These are phyloP conservation scores for Penicillium sp. DNA, from an alignment of 2,329 filamentous ascomycete species.

Conservation along the genomic window DNA sequence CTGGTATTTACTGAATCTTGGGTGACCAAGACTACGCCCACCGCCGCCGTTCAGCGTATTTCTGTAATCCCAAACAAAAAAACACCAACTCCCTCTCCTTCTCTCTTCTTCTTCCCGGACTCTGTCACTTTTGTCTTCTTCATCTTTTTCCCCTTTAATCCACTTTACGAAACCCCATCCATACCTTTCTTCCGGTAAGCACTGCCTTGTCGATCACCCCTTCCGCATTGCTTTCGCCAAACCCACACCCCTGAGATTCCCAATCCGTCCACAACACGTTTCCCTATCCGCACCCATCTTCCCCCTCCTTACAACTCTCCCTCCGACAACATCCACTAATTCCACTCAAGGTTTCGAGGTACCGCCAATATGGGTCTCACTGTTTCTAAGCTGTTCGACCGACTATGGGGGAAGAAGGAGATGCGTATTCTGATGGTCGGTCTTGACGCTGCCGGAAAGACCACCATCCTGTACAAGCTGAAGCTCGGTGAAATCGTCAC, in stretches of 20 bases:
- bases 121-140: not conserved
- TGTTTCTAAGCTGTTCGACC: slow-evolving; percentile 95
- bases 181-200: slow-evolving; percentile 3
- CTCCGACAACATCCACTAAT: slow-evolving; percentile 14
- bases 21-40: slow-evolving; percentile 35
- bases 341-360: slow-evolving; percentile 20
- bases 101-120: not conserved
- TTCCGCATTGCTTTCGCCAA: slow-evolving; percentile 1
- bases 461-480: slow-evolving; percentile 99
- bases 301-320: slow-evolving; percentile 15
- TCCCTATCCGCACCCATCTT: slow-evolving; percentile 17
- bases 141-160: slow-evolving; percentile 3
- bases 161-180: not conserved
- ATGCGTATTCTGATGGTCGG: slow-evolving; percentile 99
- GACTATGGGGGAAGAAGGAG: slow-evolving; percentile 99
- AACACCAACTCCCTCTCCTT: slow-evolving; percentile 21
- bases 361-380: slow-evolving; percentile 86
- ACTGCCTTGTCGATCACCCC: slow-evolving; percentile 6
- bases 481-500: slow-evolving; percentile 98
- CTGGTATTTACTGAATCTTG: not conserved
- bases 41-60: slow-evolving; percentile 35
- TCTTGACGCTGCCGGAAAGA: slow-evolving; percentile 99
- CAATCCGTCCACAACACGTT: slow-evolving; percentile 25
- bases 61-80: slow-evolving; percentile 37
- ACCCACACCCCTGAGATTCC: slow-evolving; percentile 10